Evolutionary conservation across 2,329 filamentous ascomycete genomes (phyloP).

Genomic region (Xylaria sp.): DNA sequence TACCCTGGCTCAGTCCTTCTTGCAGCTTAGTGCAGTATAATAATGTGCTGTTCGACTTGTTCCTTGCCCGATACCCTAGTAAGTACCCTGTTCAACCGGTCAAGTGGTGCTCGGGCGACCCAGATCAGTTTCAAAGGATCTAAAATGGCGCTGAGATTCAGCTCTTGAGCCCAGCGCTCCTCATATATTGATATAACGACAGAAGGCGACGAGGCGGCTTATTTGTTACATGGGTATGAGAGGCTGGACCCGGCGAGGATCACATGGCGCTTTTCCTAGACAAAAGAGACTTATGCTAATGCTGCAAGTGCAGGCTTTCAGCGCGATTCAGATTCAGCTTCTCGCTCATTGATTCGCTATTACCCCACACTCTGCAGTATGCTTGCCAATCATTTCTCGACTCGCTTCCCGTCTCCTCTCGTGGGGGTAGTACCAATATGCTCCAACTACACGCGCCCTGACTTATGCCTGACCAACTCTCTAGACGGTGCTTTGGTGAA

Average conservation of each 20-base stretch:
- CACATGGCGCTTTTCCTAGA: slow-evolving; percentile 19
- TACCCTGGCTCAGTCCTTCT: background rate
- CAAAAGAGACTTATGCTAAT: slow-evolving; percentile 9
- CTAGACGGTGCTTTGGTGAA: background rate
- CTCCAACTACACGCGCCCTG: slow-evolving; percentile 3
- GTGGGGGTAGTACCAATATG: slow-evolving; percentile 13
- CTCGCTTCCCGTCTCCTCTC: slow-evolving; percentile 9
- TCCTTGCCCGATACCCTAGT: slow-evolving; percentile 3
- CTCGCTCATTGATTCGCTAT: slow-evolving; percentile 29
- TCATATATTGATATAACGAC: background rate
- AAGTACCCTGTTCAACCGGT: slow-evolving; percentile 7
- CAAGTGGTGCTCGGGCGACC: slow-evolving; percentile 17
- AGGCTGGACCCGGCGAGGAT: slow-evolving; percentile 3
- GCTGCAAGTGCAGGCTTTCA: background rate
- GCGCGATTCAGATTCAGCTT: slow-evolving; percentile 3
- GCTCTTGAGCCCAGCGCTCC: slow-evolving; percentile 7
- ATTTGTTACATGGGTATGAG: background rate
- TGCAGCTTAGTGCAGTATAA: background rate
- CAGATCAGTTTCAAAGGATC: slow-evolving; percentile 8
- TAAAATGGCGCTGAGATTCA: background rate
- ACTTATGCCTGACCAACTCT: background rate
- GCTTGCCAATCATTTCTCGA: slow-evolving; percentile 18
- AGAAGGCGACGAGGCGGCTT: background rate
- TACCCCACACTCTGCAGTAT: slow-evolving; percentile 30
- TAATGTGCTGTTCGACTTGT: too few species aligned